Evolutionary conservation across 169 alveolate genomes (phyloP), one percentile per base, ranked within the genome.

Genomic region (Besnoitia besnoiti): DNA sequence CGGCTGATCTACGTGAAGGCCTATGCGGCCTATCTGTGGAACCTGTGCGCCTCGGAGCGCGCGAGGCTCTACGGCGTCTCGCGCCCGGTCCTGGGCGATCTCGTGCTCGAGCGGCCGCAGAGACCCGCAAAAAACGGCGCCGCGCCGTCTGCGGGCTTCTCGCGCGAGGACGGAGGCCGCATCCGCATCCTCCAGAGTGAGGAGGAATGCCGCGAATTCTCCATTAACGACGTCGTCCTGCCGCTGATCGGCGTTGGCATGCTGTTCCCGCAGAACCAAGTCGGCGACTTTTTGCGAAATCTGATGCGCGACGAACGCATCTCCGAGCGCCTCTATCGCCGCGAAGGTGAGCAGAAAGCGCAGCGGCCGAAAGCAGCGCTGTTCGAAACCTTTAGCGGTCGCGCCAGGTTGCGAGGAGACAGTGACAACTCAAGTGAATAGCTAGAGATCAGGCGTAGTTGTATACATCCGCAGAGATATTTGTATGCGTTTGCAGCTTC

Each of bases 11-110:
- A 27, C 40, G 87, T 77, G 44, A 77, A 77, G 59, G 87, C 87
- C 21, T 77, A 77, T 24, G 49, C 87, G 61, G 40, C 87, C 33
- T 77, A 77, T 42, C 33, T 77, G 33, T 77, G 87, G 87, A 77
- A 77, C 21, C 30, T 2, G 24, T 77, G 87, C 40, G 87, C 87
- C 19, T 39, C 87, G 30, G 87, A 77, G 40, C 40, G 87, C 16
- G 59, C 40, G 37, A 2, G 87, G 12, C n/a, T 77, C 39, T 77
- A 77, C 35, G 87, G 87, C 1, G 50, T 35, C 19, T 19, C 8
- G 7, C 37, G 16, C 37, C 61, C 87, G 19, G 87, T 77, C 37
- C 50, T 35, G 30, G 87, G 87, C 40, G 87, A 77, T 27, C 37
- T 77, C 14, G 87, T 77, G 21, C 87, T 77, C 4, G 33, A 27